A percentile compares a stretch with the other conserved stretches of the same genome.
phyloP scores from a whole-genome alignment of 352 stramenopile genomes.

The Phytophthora citrophthora region DNA sequence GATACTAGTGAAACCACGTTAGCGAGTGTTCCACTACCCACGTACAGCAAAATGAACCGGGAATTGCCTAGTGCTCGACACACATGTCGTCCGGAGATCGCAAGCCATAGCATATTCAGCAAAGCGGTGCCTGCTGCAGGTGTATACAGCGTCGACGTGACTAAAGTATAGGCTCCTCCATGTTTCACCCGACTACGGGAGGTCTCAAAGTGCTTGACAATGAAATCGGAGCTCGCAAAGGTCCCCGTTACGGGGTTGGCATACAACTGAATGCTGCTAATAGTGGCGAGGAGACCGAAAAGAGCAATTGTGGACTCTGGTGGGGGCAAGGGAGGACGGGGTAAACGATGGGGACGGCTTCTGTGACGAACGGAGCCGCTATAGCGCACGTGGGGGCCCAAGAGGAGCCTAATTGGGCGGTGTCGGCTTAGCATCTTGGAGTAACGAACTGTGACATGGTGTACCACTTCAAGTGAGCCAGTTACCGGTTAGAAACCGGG shows the following conservation, averaged over 20 bases:
- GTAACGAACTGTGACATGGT: background rate
- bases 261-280: constrained; percentile 12
- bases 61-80: constrained; percentile 22
- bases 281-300: constrained; percentile 12
- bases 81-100: constrained; percentile 18
- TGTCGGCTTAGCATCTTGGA: constrained; percentile 11
- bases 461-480: no score
- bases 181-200: constrained; percentile 8
- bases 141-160: constrained; percentile 28
- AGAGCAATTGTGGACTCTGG: constrained; percentile 10
- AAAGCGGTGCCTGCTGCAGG: constrained; percentile 1
- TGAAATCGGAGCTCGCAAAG: constrained; percentile 9
- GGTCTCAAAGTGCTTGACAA: constrained; percentile 22
- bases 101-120: constrained; percentile 19
- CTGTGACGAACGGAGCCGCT: background rate
- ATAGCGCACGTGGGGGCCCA: background rate
- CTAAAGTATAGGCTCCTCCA: constrained; percentile 15
- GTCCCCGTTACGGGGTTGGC: constrained; percentile 6
- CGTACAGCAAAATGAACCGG: constrained; percentile 22
- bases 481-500: no score
- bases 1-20: constrained; percentile 17
- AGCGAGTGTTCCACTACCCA: constrained; percentile 15
- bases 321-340: background rate
- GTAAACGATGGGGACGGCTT: background rate
- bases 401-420: constrained; percentile 6